These are phyloP conservation scores for Leccinum imitatum DNA, from an alignment of 768 basidiomycete genomes.

Conservation along the genomic window DNA sequence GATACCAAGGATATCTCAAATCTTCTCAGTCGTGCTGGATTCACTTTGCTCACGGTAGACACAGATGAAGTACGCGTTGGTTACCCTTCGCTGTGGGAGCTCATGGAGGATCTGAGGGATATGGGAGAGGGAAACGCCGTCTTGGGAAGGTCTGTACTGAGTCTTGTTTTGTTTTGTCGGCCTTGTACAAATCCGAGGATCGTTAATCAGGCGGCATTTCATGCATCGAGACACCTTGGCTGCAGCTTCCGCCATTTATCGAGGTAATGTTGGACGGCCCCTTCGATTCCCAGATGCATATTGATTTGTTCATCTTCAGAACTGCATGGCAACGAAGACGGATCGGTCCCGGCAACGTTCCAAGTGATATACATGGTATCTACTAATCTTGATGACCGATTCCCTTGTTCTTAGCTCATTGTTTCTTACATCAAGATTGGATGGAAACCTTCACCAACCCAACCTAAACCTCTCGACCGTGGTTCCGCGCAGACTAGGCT, in stretches of 20 bases:
- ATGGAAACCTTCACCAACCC: slow-evolving; percentile 72
- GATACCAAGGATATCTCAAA: slow-evolving; percentile 94
- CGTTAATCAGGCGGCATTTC: slow-evolving; percentile 51
- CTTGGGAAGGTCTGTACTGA: slow-evolving; percentile 61
- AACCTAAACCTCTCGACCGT: slow-evolving; percentile 64
- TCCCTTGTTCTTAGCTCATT: neutral
- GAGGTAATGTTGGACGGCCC: slow-evolving; percentile 49
- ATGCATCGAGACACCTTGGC: slow-evolving; percentile 83
- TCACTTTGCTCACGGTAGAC: slow-evolving; percentile 92
- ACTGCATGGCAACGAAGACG: slow-evolving; percentile 81
- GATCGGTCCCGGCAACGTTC: slow-evolving; percentile 90
- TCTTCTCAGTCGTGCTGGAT: slow-evolving; percentile 88
- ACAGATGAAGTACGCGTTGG: slow-evolving; percentile 88
- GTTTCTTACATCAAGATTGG: slow-evolving; percentile 56
- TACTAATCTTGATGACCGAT: slow-evolving; percentile 1
- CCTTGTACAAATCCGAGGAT: neutral
- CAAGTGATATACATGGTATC: slow-evolving; percentile 91
- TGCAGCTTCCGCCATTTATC: slow-evolving; percentile 92
- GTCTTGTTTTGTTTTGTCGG: neutral
- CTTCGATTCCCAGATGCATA: neutral
- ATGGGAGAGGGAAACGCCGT: slow-evolving; percentile 98
- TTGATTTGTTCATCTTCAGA: slow-evolving; percentile 44
- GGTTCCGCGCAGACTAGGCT: slow-evolving; percentile 62
- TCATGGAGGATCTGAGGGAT: slow-evolving; percentile 87
- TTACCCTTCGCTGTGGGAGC: slow-evolving; percentile 96